Evolutionary conservation across 108 stramenopile genomes (phyloP).

Genomic region (Conticribra weissflogii): DNA sequence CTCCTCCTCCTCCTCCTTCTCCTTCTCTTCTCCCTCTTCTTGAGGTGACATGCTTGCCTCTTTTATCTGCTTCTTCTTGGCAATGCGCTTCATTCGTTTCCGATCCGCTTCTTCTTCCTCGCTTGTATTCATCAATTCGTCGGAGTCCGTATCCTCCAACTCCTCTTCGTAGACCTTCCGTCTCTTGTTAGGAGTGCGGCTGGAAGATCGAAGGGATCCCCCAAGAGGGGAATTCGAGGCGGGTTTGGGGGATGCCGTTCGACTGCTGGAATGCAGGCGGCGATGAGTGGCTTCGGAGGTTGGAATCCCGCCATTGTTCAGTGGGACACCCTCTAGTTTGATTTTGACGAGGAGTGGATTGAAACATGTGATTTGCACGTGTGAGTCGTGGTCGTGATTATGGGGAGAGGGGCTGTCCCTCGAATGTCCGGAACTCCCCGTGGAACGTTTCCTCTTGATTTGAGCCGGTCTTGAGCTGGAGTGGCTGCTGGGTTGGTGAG

Average conservation of each 20-base stretch:
- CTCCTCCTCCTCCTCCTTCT: slow-evolving; percentile 20
- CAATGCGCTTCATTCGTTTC: slow-evolving; percentile 33
- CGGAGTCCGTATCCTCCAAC: slow-evolving; percentile 61
- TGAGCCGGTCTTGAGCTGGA: no score
- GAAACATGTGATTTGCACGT: slow-evolving; percentile 36
- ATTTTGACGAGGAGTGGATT: slow-evolving; percentile 49
- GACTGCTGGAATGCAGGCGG: not conserved
- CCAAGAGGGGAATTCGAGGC: slow-evolving; percentile 1
- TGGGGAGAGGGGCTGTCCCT: no score
- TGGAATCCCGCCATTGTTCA: slow-evolving; percentile 27
- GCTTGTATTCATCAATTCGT: slow-evolving; percentile 57
- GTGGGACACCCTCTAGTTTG: slow-evolving; percentile 38
- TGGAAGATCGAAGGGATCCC: slow-evolving; percentile 15
- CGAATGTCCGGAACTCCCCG: no score
- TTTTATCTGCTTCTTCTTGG: slow-evolving; percentile 37
- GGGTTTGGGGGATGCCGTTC: slow-evolving; percentile 1
- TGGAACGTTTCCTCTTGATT: not conserved
- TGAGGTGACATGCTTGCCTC: slow-evolving; percentile 6
- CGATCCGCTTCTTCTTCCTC: slow-evolving; percentile 46
- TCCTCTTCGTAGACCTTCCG: slow-evolving; percentile 57
- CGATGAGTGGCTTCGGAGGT: not conserved
- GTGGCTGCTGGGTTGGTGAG: not conserved
- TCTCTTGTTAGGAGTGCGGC: slow-evolving; percentile 51
- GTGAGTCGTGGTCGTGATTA: slow-evolving; percentile 3
- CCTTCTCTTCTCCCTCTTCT: slow-evolving; percentile 9